These are phyloP conservation scores for Parastagonospora avenae DNA, from an alignment of 2,329 filamentous ascomycete genomes.

Conservation along the genomic window DNA sequence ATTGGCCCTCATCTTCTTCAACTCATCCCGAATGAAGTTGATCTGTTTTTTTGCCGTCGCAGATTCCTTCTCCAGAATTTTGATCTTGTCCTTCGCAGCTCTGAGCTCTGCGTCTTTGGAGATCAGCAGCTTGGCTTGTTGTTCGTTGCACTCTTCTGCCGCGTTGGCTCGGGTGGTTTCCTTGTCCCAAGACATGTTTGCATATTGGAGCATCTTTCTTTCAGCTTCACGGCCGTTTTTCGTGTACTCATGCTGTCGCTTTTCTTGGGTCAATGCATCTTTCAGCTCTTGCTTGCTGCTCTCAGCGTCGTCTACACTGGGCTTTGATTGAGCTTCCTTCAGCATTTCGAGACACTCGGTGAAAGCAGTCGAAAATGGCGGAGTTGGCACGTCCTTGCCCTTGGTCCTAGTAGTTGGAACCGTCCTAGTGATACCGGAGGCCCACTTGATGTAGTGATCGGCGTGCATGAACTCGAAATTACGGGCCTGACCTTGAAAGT, in stretches of 20 bases:
- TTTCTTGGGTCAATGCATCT: background rate
- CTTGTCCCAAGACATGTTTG: too few relatives aligned
- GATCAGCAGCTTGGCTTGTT: too few relatives aligned
- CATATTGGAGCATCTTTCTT: too few relatives aligned
- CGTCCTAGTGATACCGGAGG: background rate
- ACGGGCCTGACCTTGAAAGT: background rate
- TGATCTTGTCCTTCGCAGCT: background rate
- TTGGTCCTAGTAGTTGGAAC: background rate
- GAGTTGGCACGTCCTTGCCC: background rate
- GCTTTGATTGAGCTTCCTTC: background rate
- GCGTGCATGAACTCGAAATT: conserved; percentile 1
- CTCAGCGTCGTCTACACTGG: background rate
- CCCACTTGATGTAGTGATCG: background rate
- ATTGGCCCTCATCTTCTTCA: background rate
- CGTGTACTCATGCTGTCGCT: background rate
- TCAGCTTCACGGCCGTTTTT: background rate
- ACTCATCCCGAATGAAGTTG: background rate
- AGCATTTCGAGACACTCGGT: background rate
- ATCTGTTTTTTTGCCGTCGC: background rate
- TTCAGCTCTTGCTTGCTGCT: background rate
- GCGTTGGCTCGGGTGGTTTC: too few relatives aligned
- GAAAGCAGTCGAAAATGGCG: background rate
- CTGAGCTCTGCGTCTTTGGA: too few relatives aligned
- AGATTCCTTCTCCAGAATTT: background rate
- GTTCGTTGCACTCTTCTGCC: too few relatives aligned